These are phyloP conservation scores for Sambucus nigra DNA, from an alignment of 129 eudicot species.

Conservation along the genomic window DNA sequence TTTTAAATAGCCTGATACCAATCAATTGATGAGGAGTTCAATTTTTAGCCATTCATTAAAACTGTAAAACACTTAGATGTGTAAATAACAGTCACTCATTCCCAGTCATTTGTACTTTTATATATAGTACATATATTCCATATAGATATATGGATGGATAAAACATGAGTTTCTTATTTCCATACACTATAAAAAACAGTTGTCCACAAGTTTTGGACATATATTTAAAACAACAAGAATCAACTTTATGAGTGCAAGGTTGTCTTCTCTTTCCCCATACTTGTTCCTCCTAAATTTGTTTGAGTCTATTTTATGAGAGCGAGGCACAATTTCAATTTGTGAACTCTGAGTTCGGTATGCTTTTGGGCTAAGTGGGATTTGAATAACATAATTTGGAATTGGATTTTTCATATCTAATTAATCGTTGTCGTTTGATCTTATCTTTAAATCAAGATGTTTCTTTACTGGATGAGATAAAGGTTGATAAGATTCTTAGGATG, in stretches of 20 bases:
- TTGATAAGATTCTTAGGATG: not conserved
- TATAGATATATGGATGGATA: too few species aligned
- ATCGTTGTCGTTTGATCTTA: not conserved
- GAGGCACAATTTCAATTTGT: not conserved
- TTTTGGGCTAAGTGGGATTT: not conserved
- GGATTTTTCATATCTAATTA: not conserved
- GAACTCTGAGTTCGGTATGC: not conserved
- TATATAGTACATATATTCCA: too few species aligned
- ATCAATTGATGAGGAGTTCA: too few species aligned
- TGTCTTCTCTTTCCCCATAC: not conserved
- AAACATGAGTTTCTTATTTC: too few species aligned
- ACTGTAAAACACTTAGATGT: too few species aligned
- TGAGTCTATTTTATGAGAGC: not conserved
- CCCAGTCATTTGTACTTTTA: too few species aligned
- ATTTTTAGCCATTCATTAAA: too few species aligned
- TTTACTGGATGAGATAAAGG: not conserved
- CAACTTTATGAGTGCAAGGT: not conserved
- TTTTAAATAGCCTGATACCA: too few species aligned
- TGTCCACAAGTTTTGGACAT: too few species aligned
- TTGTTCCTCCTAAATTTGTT: not conserved
- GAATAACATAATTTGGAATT: not conserved
- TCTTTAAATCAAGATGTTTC: not conserved
- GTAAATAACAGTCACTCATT: too few species aligned
- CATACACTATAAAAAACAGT: too few species aligned
- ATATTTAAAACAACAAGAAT: too few species aligned